Percentiles rank a stretch among this genome's conserved stretches.
Evolutionary conservation across 2,329 filamentous ascomycete genomes (phyloP).

Genomic region (Fusarium anthophilum): DNA sequence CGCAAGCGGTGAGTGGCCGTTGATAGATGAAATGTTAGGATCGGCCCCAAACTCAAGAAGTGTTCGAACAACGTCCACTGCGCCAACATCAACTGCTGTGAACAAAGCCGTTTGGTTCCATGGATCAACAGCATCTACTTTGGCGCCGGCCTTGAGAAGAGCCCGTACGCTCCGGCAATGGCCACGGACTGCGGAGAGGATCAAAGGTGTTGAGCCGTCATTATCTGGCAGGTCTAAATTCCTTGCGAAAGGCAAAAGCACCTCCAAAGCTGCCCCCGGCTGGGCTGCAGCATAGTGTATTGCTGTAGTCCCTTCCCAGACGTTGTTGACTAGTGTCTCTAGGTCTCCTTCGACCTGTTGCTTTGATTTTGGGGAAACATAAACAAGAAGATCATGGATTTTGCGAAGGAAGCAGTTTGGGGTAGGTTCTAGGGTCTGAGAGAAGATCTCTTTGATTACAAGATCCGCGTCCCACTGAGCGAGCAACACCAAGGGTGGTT

Average conservation of each 20-base stretch:
- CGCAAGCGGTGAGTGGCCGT: conserved; percentile 21
- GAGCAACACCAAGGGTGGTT: conserved; percentile 26
- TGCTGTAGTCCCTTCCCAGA: conserved; percentile 31
- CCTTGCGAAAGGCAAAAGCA: conserved; percentile 25
- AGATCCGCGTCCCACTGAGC: conserved; percentile 27
- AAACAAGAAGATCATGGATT: neutral
- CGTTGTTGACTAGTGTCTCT: conserved; percentile 16
- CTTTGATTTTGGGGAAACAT: neutral
- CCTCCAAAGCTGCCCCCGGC: conserved; percentile 13
- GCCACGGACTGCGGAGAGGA: conserved; percentile 21
- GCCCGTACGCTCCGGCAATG: conserved; percentile 6
- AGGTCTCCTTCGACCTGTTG: neutral
- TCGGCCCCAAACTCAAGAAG: conserved; percentile 28
- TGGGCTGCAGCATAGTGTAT: conserved; percentile 31
- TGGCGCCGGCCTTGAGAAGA: conserved; percentile 28
- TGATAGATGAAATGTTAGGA: conserved; percentile 10
- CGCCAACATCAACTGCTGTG: conserved; percentile 15
- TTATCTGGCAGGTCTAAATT: conserved; percentile 24
- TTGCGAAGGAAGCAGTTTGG: neutral
- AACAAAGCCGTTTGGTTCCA: conserved; percentile 31
- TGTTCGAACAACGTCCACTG: conserved; percentile 10
- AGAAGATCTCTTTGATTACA: conserved; percentile 25
- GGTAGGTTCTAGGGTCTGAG: neutral
- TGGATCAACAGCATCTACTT: conserved; percentile 15
- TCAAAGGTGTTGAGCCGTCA: conserved; percentile 26